Evolutionary conservation across 2,329 filamentous ascomycete species (phyloP).

Genomic region (Fusarium buharicum): DNA sequence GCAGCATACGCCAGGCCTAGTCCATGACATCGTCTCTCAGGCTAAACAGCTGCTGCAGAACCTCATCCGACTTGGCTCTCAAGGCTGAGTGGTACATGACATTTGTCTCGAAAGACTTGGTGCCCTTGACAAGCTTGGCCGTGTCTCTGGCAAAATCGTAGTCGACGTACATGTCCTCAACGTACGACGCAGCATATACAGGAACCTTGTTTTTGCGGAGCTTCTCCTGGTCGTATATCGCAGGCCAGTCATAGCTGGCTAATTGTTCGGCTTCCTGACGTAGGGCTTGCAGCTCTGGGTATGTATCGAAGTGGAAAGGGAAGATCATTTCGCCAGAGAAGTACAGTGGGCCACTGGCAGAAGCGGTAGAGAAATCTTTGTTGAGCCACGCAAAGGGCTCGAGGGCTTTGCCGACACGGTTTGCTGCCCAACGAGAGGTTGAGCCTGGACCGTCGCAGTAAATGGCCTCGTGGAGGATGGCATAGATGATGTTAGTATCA

Average conservation of each 20-base stretch:
- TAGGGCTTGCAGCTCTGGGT: conserved; percentile 77
- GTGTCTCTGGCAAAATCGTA: conserved; percentile 78
- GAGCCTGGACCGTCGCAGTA: conserved; percentile 77
- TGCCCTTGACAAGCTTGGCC: conserved; percentile 76
- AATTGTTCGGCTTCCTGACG: conserved; percentile 75
- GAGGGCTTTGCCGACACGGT: conserved; percentile 66
- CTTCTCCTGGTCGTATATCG: conserved; percentile 79
- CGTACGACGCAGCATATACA: conserved; percentile 83
- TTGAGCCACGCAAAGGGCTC: conserved; percentile 64
- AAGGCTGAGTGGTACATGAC: conserved; percentile 88
- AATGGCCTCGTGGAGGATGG: conserved; percentile 85
- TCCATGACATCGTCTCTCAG: conserved; percentile 76
- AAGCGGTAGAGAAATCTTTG: conserved; percentile 42
- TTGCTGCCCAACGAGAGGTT: conserved; percentile 79
- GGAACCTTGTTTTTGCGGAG: conserved; percentile 82
- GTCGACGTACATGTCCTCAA: conserved; percentile 95
- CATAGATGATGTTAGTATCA: conserved; percentile 84
- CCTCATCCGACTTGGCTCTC: conserved; percentile 76
- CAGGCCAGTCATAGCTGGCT: conserved; percentile 76
- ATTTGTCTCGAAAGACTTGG: conserved; percentile 87
- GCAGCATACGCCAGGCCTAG: conserved; percentile 46
- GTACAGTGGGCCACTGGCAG: conserved; percentile 66
- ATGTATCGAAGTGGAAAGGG: conserved; percentile 84
- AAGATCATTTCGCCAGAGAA: conserved; percentile 96
- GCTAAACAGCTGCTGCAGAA: conserved; percentile 79